A percentile compares a stretch with the other conserved stretches of the same genome.
phyloP scores from a whole-genome alignment of 345 rosid genomes.

The Xanthoceras sorbifolium region DNA sequence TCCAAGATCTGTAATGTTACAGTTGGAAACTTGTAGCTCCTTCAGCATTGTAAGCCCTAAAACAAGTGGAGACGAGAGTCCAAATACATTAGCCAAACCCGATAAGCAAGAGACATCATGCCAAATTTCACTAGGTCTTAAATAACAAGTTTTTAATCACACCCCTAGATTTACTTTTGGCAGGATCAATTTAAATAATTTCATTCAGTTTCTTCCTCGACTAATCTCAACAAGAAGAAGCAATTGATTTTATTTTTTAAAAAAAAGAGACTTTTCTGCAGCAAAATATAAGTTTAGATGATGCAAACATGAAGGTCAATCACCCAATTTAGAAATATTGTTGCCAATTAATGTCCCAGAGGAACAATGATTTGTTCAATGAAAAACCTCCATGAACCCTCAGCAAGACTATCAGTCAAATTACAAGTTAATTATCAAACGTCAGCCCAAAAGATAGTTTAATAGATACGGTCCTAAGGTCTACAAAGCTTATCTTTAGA shows the following conservation, averaged over 20 bases:
- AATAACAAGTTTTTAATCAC: not conserved
- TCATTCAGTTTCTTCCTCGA: not conserved
- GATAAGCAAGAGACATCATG: not conserved
- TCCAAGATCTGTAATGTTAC: conserved; percentile 57
- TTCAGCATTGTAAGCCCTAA: conserved; percentile 52
- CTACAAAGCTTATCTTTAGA: no score
- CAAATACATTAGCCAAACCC: not conserved
- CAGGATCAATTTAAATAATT: not conserved
- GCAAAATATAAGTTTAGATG: not conserved
- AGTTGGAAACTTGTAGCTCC: conserved; percentile 51
- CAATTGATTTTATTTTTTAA: not conserved
- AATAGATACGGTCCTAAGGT: no score
- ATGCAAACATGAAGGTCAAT: not conserved
- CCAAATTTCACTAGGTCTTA: conserved; percentile 6
- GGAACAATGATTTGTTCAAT: no score
- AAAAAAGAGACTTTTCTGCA: not conserved
- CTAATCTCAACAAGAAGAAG: not conserved
- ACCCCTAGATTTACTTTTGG: not conserved
- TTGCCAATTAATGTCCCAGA: not conserved
- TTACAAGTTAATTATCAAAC: no score
- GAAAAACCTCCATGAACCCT: no score
- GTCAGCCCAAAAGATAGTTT: no score
- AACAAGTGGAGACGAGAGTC: conserved; percentile 3
- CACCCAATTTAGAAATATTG: not conserved
- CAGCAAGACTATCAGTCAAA: no score